A percentile compares a stretch with the other conserved stretches of the same genome.
Evolutionary conservation across 257 asterid species (phyloP).

Genomic region (Solanum chiquidenum): DNA sequence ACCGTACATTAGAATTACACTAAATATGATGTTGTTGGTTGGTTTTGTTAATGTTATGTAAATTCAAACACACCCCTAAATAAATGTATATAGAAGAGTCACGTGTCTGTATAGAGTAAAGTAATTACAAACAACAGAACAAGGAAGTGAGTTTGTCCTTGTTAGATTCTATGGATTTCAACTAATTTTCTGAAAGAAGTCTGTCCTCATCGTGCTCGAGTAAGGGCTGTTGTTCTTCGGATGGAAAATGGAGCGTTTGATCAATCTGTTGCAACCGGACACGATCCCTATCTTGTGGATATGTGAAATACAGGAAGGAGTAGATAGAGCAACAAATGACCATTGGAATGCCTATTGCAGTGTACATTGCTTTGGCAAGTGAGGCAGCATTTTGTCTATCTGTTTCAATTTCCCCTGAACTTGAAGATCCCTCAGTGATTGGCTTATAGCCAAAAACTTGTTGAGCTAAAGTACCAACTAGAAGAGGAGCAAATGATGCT

Average conservation of each 20-base stretch:
- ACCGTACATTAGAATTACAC: too few species aligned
- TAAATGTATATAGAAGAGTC: neutral
- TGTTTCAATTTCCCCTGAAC: neutral
- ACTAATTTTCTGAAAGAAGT: conserved; percentile 19
- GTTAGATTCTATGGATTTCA: neutral
- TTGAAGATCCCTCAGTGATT: conserved; percentile 6
- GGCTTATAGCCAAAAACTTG: conserved; percentile 57
- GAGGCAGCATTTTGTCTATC: conserved; percentile 68
- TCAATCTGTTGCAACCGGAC: neutral
- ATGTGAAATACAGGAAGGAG: neutral
- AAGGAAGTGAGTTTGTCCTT: neutral
- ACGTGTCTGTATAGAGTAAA: neutral
- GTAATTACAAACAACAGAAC: neutral
- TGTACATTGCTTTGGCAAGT: conserved; percentile 82
- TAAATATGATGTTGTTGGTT: too few species aligned
- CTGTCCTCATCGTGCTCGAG: conserved; percentile 34
- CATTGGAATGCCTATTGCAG: conserved; percentile 73
- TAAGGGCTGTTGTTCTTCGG: neutral
- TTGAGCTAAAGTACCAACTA: conserved; percentile 65
- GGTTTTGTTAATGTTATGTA: too few species aligned
- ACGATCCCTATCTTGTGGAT: neutral
- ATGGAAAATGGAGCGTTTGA: neutral
- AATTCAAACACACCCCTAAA: too few species aligned
- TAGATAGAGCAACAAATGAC: conserved; percentile 36
- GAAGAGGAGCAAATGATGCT: conserved; percentile 74